Percentiles rank a stretch among this genome's conserved stretches.
Evolutionary conservation across 306 rosid species (phyloP).

Genomic region (Abrus precatorius): DNA sequence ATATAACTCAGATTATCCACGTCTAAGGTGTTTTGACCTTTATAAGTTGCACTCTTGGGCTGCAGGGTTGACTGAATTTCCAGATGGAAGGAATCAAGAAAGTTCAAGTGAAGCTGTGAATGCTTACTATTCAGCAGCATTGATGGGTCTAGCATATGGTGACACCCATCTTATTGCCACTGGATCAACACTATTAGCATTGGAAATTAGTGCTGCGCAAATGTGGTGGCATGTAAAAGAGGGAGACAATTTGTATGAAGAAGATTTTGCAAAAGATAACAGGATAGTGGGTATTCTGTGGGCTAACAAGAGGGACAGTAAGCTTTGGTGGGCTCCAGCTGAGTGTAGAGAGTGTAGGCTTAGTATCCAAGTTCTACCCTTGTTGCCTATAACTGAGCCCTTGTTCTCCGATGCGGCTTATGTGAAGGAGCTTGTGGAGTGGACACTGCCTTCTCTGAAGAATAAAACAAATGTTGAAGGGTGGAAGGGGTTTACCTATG

Average conservation of each 20-base stretch:
- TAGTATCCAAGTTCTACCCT: slow-evolving; percentile 80
- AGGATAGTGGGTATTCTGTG: slow-evolving; percentile 78
- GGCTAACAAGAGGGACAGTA: slow-evolving; percentile 88
- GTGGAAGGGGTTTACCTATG: slow-evolving; percentile 85
- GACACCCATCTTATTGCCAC: neutral
- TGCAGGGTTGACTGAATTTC: slow-evolving; percentile 60
- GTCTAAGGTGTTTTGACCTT: slow-evolving; percentile 70
- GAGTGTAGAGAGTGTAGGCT: slow-evolving; percentile 87
- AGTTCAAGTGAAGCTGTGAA: slow-evolving; percentile 83
- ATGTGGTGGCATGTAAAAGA: slow-evolving; percentile 50
- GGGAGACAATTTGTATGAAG: slow-evolving; percentile 58
- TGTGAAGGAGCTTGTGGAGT: slow-evolving; percentile 75
- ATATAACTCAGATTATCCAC: slow-evolving; percentile 55
- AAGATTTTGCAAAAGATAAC: slow-evolving; percentile 70
- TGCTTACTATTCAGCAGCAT: slow-evolving; percentile 42
- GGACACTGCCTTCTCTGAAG: slow-evolving; percentile 80
- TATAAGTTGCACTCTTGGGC: slow-evolving; percentile 84
- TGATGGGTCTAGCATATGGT: slow-evolving; percentile 40
- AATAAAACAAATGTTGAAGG: slow-evolving; percentile 80
- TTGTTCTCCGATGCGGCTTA: slow-evolving; percentile 71
- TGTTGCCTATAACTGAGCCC: slow-evolving; percentile 74
- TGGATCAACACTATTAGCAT: slow-evolving; percentile 39
- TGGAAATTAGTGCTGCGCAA: slow-evolving; percentile 33
- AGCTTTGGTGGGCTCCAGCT: slow-evolving; percentile 85
- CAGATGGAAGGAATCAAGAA: slow-evolving; percentile 84